Percentiles rank a stretch among this genome's conserved stretches.
Conservation (phyloP, 805 yeast genomes). For the Candida pini region DNA sequence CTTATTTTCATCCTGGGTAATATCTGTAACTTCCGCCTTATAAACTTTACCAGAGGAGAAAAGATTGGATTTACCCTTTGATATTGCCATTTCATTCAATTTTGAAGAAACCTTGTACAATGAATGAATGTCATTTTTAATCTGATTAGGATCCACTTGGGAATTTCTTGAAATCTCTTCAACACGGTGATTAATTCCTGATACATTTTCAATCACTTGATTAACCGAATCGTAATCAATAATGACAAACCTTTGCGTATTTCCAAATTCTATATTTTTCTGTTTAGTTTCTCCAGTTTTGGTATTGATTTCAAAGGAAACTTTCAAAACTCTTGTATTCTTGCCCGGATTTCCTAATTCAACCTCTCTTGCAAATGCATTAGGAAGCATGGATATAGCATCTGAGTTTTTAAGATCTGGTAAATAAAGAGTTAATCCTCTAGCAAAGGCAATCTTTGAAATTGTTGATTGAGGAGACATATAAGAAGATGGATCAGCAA, state of each 20-base stretch:
- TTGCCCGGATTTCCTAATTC: constrained; percentile 43
- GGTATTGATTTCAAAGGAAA: constrained; percentile 30
- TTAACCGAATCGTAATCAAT: constrained; percentile 66
- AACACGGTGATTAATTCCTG: constrained; percentile 5
- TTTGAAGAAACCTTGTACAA: constrained; percentile 29
- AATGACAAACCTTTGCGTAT: constrained; percentile 40
- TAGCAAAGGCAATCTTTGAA: constrained; percentile 51
- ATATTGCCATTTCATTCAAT: constrained; percentile 28
- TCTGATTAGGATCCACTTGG: constrained; percentile 1
- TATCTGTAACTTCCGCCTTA: constrained; percentile 17
- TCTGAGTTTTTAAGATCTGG: constrained; percentile 42
- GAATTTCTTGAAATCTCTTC: constrained; percentile 3
- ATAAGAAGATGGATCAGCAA: constrained; percentile 83
- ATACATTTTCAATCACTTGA: constrained; percentile 32
- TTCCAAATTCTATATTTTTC: constrained; percentile 34
- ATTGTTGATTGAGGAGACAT: constrained; percentile 35
- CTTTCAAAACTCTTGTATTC: constrained; percentile 38
- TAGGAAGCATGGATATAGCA: constrained; percentile 64
- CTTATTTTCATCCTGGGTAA: constrained; percentile 19
- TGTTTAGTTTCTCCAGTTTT: constrained; percentile 13
- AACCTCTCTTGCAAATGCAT: constrained; percentile 38
- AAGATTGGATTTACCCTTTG: constrained; percentile 31
- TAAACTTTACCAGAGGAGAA: constrained; percentile 17
- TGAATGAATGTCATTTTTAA: constrained; percentile 30
- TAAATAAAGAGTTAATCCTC: constrained; percentile 64